These are phyloP conservation scores for Straminergon stramineum DNA, from an alignment of 225 moss, liverwort and hornwort species.

Conservation along the genomic window DNA sequence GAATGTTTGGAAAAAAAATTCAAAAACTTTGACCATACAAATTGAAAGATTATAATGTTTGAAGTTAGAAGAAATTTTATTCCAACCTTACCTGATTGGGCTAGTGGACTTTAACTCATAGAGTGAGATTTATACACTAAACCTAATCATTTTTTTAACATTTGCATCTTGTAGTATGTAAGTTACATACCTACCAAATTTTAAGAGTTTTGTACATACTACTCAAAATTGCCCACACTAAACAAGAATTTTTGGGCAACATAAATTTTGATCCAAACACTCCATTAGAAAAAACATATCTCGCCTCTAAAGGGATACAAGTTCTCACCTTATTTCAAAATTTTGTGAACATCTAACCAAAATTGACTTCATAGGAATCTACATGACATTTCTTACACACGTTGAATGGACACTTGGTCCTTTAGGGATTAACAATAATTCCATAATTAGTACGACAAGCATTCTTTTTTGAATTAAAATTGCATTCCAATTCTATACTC, in stretches of 20 bases:
- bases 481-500: not conserved
- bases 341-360: accelerated
- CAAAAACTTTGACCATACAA: no score
- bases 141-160: not conserved
- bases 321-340: not conserved
- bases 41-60: not conserved
- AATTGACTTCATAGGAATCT: not conserved
- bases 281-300: accelerated
- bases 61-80: not conserved
- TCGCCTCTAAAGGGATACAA: not conserved
- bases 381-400: no score
- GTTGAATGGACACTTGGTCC: not conserved
- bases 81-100: no score
- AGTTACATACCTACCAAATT: not conserved
- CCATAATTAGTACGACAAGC: not conserved
- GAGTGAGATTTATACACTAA: not conserved
- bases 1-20: no score
- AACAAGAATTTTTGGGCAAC: accelerated
- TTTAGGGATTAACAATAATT: no score
- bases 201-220: not conserved
- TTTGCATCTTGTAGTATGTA: not conserved
- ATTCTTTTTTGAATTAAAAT: not conserved
- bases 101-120: accelerated
- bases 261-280: not conserved
- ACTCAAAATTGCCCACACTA: accelerated